Evolutionary conservation across 139 green algal species (phyloP), one percentile per base, ranked within the genome.

Genomic region (Yamagishiella unicocca): DNA sequence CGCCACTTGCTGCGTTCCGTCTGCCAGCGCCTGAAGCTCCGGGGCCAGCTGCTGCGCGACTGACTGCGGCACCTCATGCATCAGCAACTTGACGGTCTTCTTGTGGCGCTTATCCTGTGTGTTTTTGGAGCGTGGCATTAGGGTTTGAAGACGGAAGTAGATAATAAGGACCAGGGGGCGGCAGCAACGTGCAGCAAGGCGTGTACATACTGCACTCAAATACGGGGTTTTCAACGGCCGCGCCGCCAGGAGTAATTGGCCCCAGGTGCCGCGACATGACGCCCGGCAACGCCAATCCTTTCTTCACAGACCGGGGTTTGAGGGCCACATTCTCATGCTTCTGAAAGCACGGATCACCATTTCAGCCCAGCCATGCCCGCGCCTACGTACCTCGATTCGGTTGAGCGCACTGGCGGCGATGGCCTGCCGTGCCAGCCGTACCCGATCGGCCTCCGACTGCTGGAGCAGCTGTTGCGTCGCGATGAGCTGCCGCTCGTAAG

Each of bases 91-190:
- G 33, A 80, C 27, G 1, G 66, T 40, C 40, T 61, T 24, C 50
- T 87, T 35, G 46, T 87, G 67, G 46, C 67, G 67, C 68, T 87
- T 79, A 50, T 61, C 66, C 82, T 87, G 82, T 29, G 58, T 9
- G 58, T 12, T 58, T 58, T 58, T 12, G 50, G 50, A 58, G 12
- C 12, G 50, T 58, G 38, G n/a, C n/a, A n/a, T n/a, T n/a, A n/a
- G n/a, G n/a, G n/a, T n/a, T n/a, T n/a, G n/a, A n/a, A n/a, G n/a
- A n/a, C n/a, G n/a, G n/a, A n/a, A n/a, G n/a, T n/a, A n/a, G n/a
- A n/a, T n/a, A n/a, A n/a, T n/a, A n/a, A n/a, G n/a, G n/a, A n/a
- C n/a, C n/a, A n/a, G n/a, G n/a, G n/a, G n/a, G n/a, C n/a, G n/a
- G n/a, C n/a, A n/a, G n/a, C n/a, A n/a, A n/a, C n/a, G n/a, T n/a